These are phyloP conservation scores for Colletotrichum agaves DNA, from an alignment of 2,329 filamentous ascomycete species.

Conservation along the genomic window DNA sequence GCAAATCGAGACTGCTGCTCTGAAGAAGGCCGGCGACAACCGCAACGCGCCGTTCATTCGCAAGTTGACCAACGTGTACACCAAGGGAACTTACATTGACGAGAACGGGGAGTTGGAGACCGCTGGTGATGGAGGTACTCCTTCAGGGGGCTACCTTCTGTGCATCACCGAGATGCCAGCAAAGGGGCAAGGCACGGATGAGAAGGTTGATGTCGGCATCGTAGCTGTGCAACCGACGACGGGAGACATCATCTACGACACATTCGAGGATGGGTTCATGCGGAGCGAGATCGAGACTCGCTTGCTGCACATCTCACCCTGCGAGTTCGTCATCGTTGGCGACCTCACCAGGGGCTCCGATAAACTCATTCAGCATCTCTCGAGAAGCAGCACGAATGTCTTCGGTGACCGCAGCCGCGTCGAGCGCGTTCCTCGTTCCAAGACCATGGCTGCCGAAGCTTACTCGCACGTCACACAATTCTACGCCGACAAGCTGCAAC, in stretches of 20 bases:
- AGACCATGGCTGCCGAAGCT: conserved; percentile 85
- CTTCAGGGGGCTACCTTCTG: conserved; percentile 85
- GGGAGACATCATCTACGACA: conserved; percentile 94
- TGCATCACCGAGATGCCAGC: conserved; percentile 89
- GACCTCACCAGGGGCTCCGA: conserved; percentile 90
- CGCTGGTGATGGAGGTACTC: conserved; percentile 57
- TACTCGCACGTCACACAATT: conserved; percentile 92
- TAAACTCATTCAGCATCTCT: conserved; percentile 90
- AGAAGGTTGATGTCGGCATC: conserved; percentile 91
- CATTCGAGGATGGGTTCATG: conserved; percentile 98
- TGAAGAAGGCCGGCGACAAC: conserved; percentile 96
- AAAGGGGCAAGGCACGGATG: conserved; percentile 85
- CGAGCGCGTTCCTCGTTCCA: conserved; percentile 79
- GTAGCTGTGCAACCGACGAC: conserved; percentile 95
- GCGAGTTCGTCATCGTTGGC: conserved; percentile 93
- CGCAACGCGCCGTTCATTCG: conserved; percentile 91
- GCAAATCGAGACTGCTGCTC: conserved; percentile 92
- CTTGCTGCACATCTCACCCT: conserved; percentile 94
- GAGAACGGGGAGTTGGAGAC: conserved; percentile 84
- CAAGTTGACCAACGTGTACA: conserved; percentile 96
- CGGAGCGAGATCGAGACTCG: conserved; percentile 94
- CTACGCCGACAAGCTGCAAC: conserved; percentile 86
- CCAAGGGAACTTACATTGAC: conserved; percentile 97
- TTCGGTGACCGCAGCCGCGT: conserved; percentile 92
- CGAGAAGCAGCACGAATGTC: conserved; percentile 88